Evolutionary conservation across 805 yeast species (phyloP).

Genomic region (Cyberlindnera lachancei): DNA sequence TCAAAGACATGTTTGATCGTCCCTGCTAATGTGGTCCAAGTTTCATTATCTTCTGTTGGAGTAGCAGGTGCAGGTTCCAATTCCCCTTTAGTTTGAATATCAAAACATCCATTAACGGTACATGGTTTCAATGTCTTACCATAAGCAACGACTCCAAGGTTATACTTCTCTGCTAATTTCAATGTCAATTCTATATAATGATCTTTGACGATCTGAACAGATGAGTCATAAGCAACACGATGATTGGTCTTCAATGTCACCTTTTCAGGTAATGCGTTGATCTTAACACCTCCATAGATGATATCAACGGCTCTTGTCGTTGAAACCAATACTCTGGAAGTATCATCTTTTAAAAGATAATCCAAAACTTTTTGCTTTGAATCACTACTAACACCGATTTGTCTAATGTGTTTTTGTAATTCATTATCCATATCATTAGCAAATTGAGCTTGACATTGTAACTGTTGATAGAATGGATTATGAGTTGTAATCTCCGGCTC

Average conservation of each 20-base stretch:
- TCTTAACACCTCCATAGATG: constrained; percentile 64
- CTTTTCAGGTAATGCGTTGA: constrained; percentile 68
- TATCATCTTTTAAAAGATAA: constrained; percentile 6
- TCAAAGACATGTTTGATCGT: constrained; percentile 48
- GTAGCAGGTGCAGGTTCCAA: too few relatives aligned
- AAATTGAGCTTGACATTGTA: too few relatives aligned
- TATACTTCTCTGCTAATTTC: constrained; percentile 7
- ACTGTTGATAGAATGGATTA: too few relatives aligned
- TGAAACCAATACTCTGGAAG: constrained; percentile 33
- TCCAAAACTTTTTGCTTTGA: too few relatives aligned
- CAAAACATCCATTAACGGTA: too few relatives aligned
- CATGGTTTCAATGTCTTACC: too few relatives aligned
- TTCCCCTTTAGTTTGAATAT: too few relatives aligned
- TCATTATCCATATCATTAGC: too few relatives aligned
- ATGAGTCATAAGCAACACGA: constrained; percentile 37
- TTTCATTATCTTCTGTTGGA: too few relatives aligned
- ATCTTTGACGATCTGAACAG: constrained; percentile 4
- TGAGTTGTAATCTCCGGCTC: constrained; percentile 35
- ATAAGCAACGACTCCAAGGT: constrained; percentile 30
- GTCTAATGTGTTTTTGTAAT: too few relatives aligned
- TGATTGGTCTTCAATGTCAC: constrained; percentile 47
- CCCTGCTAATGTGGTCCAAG: constrained; percentile 53
- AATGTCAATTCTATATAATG: constrained; percentile 2
- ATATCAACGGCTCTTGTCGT: constrained; percentile 41
- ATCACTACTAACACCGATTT: too few relatives aligned